phyloP scores from a whole-genome alignment of 345 rosid genomes.

The Raphanus raphanistrum region DNA sequence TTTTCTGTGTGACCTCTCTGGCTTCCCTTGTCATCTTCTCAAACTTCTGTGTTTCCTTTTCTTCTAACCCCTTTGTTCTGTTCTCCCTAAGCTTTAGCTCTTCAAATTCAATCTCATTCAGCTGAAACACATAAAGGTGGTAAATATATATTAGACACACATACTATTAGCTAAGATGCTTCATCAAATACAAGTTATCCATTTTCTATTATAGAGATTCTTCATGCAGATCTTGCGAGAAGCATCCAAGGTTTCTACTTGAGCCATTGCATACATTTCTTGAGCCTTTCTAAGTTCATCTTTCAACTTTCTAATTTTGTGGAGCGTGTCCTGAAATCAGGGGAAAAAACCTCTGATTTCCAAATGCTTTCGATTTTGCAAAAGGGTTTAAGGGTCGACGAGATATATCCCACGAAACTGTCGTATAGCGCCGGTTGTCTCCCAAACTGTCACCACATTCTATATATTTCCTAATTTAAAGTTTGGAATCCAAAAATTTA shows the following conservation, averaged over 20 bases:
- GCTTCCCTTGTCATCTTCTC: slow-evolving; percentile 56
- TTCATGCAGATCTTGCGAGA: slow-evolving; percentile 20
- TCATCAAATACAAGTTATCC: neutral
- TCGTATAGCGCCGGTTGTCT: too few species aligned
- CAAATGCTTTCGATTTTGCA: neutral
- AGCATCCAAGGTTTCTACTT: slow-evolving; percentile 62
- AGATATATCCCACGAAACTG: too few species aligned
- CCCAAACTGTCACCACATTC: too few species aligned
- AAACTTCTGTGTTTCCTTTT: slow-evolving; percentile 49
- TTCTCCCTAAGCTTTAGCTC: slow-evolving; percentile 52
- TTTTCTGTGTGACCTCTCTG: slow-evolving; percentile 52
- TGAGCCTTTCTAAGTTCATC: slow-evolving; percentile 68
- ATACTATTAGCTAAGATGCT: slow-evolving; percentile 2
- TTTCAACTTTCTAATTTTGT: slow-evolving; percentile 63
- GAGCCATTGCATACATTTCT: slow-evolving; percentile 72
- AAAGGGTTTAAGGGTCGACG: too few species aligned
- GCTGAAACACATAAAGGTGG: slow-evolving; percentile 14
- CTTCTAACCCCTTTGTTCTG: slow-evolving; percentile 21
- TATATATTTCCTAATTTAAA: too few species aligned
- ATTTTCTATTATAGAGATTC: neutral
- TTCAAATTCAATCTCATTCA: slow-evolving; percentile 45
- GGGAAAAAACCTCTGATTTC: neutral
- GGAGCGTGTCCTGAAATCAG: slow-evolving; percentile 43
- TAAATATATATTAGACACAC: neutral
- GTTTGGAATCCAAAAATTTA: too few species aligned